Evolutionary conservation across 1,284 basidiomycete species (phyloP), one percentile per base, ranked within the genome.

Genomic region (Tilletia walkeri): DNA sequence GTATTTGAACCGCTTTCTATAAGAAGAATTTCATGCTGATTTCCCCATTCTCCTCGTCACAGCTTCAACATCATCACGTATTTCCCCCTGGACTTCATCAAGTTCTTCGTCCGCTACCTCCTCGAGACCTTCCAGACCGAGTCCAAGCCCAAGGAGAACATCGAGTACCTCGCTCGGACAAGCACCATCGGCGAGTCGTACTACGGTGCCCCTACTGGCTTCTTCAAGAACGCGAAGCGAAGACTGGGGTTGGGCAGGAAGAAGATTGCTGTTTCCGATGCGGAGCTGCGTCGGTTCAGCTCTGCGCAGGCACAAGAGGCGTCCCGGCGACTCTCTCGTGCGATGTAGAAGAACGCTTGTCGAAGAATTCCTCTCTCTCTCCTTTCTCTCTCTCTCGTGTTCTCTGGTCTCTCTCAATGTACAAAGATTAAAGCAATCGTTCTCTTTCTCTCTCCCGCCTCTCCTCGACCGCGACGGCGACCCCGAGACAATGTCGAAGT

Each of bases 61-160:
- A 30, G 24, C 48, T 73, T 66, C 75, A 92, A 95, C 87, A 92
- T 96, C 77, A 83, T 95, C 72, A 95, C 94, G 94, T 96, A 94
- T 89, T 85, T 92, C 78, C 94, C 95, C 73, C 89, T 97, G 71
- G 95, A 98, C 86, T 89, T 90, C 84, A 91, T 97, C 89, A 97
- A 97, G 88, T 96, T 96, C 84, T 90, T 87, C 69, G 94, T 96
- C 91, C 94, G 95, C 87, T 91, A 89, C 61, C 86, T 94, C 84
- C 95, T 97, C 88, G 91, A 91, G 86, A 87, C 78, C 75, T 77
- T 78, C 71, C 75, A 53, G 50, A 24, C 6, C 10, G 50, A 53
- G 50, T 53, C 50, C 18, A 53, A 53, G 50, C 50, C 50, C 12
- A 53, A 53, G 50, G 50, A 53, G 18, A 53, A 53, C 50, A 18